Evolutionary conservation across 805 yeast genomes (phyloP), one percentile per base, ranked within the genome.

Genomic region (Saturnispora ahearnii): DNA sequence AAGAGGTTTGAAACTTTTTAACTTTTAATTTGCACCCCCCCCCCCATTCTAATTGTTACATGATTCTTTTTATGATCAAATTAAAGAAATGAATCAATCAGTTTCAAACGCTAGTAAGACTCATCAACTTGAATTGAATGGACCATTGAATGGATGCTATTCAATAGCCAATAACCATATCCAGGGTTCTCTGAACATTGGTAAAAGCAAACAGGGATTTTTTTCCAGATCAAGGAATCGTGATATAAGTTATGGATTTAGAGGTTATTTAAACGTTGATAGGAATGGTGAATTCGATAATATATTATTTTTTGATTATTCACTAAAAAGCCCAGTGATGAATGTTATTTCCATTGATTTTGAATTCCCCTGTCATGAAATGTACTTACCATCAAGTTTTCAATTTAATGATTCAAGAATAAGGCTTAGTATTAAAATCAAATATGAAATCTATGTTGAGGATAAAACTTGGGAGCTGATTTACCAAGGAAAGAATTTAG

Each of bases 291-390:
- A 45, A 45, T 34, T 34, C 24, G 42, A 45, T 21, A 28, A 30
- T 12, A 21, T 41, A n/a, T 30, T 40, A 21, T 46, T 46, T 7
- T 46, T 46, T 40, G 44, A 46, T 30, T 46, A 33, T 32, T 9
- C 29, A 13, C 10, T 36, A n/a, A 26, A 24, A 6, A 15, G n/a
- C 12, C 18, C 18, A 3, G 22, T 13, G 24, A 41, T 30, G 29
- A 29, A n/a, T 11, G 15, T 11, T 5, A 32, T 38, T 3, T 8
- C 36, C 6, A 30, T 46, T 32, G 49, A 46, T 15, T 46, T 46
- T 31, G 49, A 46, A 26, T 46, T 46, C 32, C 49, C 49, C 3
- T 46, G 49, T 40, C 49, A 46, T 33, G 44, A 46, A 5, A 32
- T 46, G 44, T 46, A 46, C n/a, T 41, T 46, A 24, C 49, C 49